phyloP scores from a whole-genome alignment of 192 early-diverging fungal species.

The Gryganskiella cystojenkinii region DNA sequence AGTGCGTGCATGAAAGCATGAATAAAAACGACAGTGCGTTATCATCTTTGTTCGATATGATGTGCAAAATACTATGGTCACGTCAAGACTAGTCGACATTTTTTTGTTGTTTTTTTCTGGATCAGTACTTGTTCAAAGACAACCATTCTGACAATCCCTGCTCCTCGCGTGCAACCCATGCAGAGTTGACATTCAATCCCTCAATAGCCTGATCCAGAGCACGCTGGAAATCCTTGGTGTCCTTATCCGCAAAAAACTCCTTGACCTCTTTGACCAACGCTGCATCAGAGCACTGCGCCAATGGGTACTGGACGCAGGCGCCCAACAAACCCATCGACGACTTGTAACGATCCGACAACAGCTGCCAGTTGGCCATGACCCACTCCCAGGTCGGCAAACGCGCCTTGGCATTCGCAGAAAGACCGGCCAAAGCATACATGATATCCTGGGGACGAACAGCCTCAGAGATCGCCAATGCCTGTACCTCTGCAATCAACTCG shows the following conservation, averaged over 20 bases:
- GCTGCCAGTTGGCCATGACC: constrained; percentile 67
- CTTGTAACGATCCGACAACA: constrained; percentile 54
- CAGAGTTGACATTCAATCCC: constrained; percentile 67
- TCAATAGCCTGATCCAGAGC: constrained; percentile 82
- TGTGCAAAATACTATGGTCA: no score
- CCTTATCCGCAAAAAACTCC: constrained; percentile 73
- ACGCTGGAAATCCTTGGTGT: constrained; percentile 71
- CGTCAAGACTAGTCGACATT: no score
- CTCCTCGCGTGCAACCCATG: constrained; percentile 65
- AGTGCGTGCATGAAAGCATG: no score
- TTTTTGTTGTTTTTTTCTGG: background rate
- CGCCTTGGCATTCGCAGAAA: constrained; percentile 63
- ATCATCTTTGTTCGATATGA: no score
- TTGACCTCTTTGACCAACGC: constrained; percentile 71
- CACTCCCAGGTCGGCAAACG: constrained; percentile 75
- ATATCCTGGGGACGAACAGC: constrained; percentile 81
- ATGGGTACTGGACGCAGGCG: constrained; percentile 44
- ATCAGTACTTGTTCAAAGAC: constrained; percentile 39
- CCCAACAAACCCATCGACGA: constrained; percentile 61
- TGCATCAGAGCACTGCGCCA: constrained; percentile 46
- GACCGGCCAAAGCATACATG: constrained; percentile 53
- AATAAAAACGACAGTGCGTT: no score
- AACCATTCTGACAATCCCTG: constrained; percentile 64
- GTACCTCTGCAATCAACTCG: constrained; percentile 67
- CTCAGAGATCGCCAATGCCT: constrained; percentile 71